Conservation (phyloP, 2,329 filamentous ascomycete genomes). For the Alternaria infectoria region DNA sequence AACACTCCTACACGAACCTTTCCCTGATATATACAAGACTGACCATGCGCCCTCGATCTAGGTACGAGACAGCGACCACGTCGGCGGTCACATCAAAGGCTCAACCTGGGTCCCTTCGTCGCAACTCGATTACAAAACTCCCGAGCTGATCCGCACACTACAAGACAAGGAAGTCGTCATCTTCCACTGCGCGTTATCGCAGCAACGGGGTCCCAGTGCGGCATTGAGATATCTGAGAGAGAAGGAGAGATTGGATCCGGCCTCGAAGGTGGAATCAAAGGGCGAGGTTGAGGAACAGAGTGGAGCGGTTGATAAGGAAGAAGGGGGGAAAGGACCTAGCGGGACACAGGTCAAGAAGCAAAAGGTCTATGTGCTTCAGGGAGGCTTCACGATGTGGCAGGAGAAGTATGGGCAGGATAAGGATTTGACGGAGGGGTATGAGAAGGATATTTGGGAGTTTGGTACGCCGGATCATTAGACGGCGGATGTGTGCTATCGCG, state of each 20-base stretch:
- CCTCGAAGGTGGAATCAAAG: conserved; percentile 22
- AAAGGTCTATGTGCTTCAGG: conserved; percentile 79
- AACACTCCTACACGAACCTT: conserved; percentile 55
- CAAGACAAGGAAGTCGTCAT: conserved; percentile 81
- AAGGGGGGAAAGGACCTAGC: conserved; percentile 6
- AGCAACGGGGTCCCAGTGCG: conserved; percentile 85
- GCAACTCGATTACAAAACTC: conserved; percentile 76
- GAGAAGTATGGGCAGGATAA: conserved; percentile 79
- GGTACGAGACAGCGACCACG: conserved; percentile 87
- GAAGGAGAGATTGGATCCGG: conserved; percentile 59
- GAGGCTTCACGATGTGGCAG: conserved; percentile 90
- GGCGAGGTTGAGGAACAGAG: conserved; percentile 23
- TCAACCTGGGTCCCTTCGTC: conserved; percentile 76
- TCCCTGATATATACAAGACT: conserved; percentile 9
- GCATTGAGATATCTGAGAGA: conserved; percentile 81
- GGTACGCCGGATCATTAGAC: conserved; percentile 33
- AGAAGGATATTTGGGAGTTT: conserved; percentile 82
- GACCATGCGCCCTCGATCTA: conserved; percentile 80
- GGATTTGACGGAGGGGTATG: conserved; percentile 81
- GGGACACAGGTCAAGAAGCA: conserved; percentile 55
- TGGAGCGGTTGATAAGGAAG: conserved; percentile 24
- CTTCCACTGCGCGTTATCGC: conserved; percentile 92
- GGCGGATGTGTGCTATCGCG: rapidly evolving
- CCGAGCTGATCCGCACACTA: conserved; percentile 80
- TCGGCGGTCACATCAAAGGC: conserved; percentile 86